Conservation (phyloP, 2,329 filamentous ascomycete species). For the Rutstroemia sydowiana region DNA sequence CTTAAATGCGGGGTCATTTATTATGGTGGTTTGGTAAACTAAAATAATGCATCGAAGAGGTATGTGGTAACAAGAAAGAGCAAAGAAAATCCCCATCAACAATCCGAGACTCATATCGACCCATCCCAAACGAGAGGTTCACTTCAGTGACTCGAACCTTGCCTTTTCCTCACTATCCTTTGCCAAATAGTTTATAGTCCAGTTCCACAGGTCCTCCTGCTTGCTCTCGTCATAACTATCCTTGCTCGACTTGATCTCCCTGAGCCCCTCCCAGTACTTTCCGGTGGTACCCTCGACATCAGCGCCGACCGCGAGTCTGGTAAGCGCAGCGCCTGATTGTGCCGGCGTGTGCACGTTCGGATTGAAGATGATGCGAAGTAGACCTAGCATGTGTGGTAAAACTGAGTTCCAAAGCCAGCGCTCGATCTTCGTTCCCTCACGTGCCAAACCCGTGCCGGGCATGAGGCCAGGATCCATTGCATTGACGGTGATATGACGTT, state of each 20-base stretch:
- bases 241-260: conserved; percentile 35
- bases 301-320: conserved; percentile 33
- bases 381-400: conserved; percentile 31
- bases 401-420: conserved; percentile 33
- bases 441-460: conserved; percentile 38
- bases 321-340: conserved; percentile 36
- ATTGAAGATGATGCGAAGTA: conserved; percentile 30
- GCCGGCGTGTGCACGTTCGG: conserved; percentile 34
- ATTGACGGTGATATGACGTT: conserved; percentile 32
- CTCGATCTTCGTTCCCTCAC: conserved; percentile 27
- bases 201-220: conserved; percentile 43
- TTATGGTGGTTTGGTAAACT: too few species aligned
- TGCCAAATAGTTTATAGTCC: conserved; percentile 36
- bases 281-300: conserved; percentile 32
- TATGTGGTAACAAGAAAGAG: neutral
- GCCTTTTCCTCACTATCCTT: neutral
- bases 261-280: conserved; percentile 38
- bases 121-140: neutral
- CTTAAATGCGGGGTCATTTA: too few species aligned
- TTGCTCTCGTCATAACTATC: conserved; percentile 38
- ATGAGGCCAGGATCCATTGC: conserved; percentile 42
- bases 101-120: neutral
- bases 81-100: neutral
- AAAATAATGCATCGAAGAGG: neutral
- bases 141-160: conserved; percentile 6